These are phyloP conservation scores for Aschersonia sp. DNA, from an alignment of 2,329 filamentous ascomycete species.

Conservation along the genomic window DNA sequence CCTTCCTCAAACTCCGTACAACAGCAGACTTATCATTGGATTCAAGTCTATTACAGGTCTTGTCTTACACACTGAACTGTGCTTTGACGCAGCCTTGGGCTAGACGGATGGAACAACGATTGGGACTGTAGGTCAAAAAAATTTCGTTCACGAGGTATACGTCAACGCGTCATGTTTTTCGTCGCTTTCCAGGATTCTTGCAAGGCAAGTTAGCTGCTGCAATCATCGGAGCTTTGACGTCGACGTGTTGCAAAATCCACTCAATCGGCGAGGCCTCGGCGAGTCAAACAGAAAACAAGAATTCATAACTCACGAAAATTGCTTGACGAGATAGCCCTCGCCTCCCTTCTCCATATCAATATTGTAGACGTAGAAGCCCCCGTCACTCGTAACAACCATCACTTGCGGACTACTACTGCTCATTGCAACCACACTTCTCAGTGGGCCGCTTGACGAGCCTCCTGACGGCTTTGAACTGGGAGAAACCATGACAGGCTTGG, in stretches of 20 bases:
- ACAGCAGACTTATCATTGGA: too few relatives aligned
- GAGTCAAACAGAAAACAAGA: neutral
- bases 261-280: neutral
- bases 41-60: too few relatives aligned
- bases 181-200: constrained; percentile 39
- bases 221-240: neutral
- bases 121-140: too few relatives aligned
- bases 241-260: neutral
- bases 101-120: too few relatives aligned
- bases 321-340: constrained; percentile 79
- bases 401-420: constrained; percentile 88
- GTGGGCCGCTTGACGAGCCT: constrained; percentile 29
- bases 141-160: constrained; percentile 10
- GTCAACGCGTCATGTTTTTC: constrained; percentile 37
- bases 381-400: constrained; percentile 96
- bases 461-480: constrained; percentile 10
- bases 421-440: constrained; percentile 93
- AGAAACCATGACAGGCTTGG: constrained; percentile 32
- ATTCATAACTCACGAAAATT: constrained; percentile 65
- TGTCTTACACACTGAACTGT: too few relatives aligned
- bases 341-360: constrained; percentile 91
- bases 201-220: constrained; percentile 1
- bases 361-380: constrained; percentile 86
- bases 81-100: too few relatives aligned
- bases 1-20: too few relatives aligned